Conservation (phyloP, 768 basidiomycete genomes). For the Sarcomyxa edulis region DNA sequence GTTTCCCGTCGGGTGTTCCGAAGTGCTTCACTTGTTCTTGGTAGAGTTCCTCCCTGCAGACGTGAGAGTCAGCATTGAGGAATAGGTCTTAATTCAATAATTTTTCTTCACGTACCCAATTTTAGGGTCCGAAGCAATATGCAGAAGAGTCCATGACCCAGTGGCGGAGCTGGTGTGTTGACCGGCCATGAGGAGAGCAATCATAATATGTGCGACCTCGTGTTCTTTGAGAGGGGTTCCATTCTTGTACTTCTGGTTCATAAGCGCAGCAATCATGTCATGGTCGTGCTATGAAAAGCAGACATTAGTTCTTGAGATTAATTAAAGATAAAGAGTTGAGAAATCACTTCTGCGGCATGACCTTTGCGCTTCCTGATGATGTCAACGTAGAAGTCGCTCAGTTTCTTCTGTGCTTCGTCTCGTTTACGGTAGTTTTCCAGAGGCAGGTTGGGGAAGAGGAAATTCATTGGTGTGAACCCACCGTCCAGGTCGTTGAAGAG, state of each 20-base stretch:
- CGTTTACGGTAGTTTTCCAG: constrained; percentile 85
- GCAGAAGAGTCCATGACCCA: constrained; percentile 85
- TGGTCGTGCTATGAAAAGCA: constrained; percentile 47
- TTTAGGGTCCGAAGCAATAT: constrained; percentile 72
- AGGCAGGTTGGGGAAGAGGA: constrained; percentile 91
- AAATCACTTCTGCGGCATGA: constrained; percentile 37
- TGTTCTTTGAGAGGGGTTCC: constrained; percentile 77
- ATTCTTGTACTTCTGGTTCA: constrained; percentile 77
- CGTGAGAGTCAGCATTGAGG: constrained; percentile 1
- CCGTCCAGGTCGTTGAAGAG: constrained; percentile 88
- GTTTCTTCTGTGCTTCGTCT: constrained; percentile 86
- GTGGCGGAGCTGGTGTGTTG: constrained; percentile 97
- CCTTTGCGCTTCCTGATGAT: constrained; percentile 75
- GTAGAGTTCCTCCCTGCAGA: constrained; percentile 70
- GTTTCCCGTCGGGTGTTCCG: constrained; percentile 70
- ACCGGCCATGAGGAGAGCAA: constrained; percentile 98
- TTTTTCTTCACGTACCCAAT: constrained; percentile 74
- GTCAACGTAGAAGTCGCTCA: constrained; percentile 88
- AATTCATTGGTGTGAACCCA: constrained; percentile 94
- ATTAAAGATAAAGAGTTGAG: neutral
- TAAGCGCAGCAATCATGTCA: constrained; percentile 91
- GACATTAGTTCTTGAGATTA: constrained; percentile 4
- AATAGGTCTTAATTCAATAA: too few relatives aligned
- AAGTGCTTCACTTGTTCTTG: constrained; percentile 86
- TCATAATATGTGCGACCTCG: constrained; percentile 97